Evolutionary conservation across 73 alveolate species (phyloP), one percentile per base, ranked within the genome.

Genomic region (Blepharisma japonicum): DNA sequence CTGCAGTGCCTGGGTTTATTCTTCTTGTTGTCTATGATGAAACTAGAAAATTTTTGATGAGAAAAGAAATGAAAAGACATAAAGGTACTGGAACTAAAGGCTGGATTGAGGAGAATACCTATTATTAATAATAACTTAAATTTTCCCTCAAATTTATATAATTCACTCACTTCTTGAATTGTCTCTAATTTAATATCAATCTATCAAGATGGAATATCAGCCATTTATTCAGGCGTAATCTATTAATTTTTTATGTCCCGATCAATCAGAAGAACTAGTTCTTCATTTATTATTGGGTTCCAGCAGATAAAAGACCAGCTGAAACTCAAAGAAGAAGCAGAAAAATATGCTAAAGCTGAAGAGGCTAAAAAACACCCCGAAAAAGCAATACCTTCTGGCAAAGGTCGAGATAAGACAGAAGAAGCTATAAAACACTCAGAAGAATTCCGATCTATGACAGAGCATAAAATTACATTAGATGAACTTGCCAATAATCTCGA

Each of bases 1-100:
- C 95, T 7, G 86, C 95, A 38, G 67, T 92, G 81, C 90, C 93
- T 14, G 86, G 71, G 72, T 91, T 85, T 83, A 55, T 80, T 9
- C 77, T 81, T 4, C 55, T 83, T 68, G 45, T 92, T 80, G 77
- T 77, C 80, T 90, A 82, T 78, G 94, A 90, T 23, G 98, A 92
- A 55, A 56, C 77, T 25, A 89, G 98, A 56, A 92, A 92, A 83
- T 74, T 82, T 54, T 56, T 81, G 50, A 61, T 92, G 14, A 83
- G 98, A 71, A 51, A 25, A 45, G 21, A 68, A 18, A 42, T 6
- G 38, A 54, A 45, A 70, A 45, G 27, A 21, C 21, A 23, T 70
- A 38, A 32, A 32, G 42, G 42, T 3, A 32, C 46, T 14, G 80
- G 42, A 7, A 23, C 14, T 7, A 39, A 11, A 14, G 80, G 80